Percentiles rank a stretch among this genome's conserved stretches.
Conservation (phyloP, 495 filamentous ascomycete species). For the Hamigera avellanea region DNA sequence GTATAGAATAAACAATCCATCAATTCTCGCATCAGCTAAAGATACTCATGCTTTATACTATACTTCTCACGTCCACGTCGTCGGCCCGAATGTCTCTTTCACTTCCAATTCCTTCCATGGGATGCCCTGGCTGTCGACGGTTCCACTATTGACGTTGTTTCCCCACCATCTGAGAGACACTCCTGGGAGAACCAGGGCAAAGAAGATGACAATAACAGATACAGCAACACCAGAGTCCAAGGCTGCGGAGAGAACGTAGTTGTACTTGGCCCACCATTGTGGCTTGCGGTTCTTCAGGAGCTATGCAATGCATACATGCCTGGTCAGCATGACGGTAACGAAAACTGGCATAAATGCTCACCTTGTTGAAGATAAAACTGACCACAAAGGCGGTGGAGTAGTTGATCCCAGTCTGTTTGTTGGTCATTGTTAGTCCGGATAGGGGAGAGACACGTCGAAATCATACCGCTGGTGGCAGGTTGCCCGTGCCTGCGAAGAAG, state of each 20-base stretch:
- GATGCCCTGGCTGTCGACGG: constrained; percentile 9
- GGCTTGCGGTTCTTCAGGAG: constrained; percentile 48
- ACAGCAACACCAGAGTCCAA: constrained; percentile 74
- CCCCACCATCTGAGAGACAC: constrained; percentile 62
- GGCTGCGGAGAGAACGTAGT: constrained; percentile 73
- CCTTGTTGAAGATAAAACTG: constrained; percentile 51
- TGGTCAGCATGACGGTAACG: no score
- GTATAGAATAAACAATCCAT: no score
- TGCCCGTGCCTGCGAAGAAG: constrained; percentile 33
- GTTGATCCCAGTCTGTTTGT: constrained; percentile 40
- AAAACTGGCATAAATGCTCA: no score
- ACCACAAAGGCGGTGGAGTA: constrained; percentile 50
- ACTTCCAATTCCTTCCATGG: constrained; percentile 6
- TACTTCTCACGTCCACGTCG: constrained; percentile 3
- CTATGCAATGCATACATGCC: background rate
- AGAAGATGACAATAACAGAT: constrained; percentile 71
- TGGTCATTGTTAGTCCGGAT: constrained; percentile 9
- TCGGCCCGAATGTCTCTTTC: constrained; percentile 10
- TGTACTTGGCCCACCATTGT: constrained; percentile 83
- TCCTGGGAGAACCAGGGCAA: constrained; percentile 63
- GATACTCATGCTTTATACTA: background rate
- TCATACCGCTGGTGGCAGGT: constrained; percentile 27
- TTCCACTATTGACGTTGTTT: constrained; percentile 50
- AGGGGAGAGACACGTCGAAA: no score
- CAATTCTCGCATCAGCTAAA: no score